These are phyloP conservation scores for Dictyostelium capitatum DNA, from an alignment of 78 protist species.

Conservation along the genomic window DNA sequence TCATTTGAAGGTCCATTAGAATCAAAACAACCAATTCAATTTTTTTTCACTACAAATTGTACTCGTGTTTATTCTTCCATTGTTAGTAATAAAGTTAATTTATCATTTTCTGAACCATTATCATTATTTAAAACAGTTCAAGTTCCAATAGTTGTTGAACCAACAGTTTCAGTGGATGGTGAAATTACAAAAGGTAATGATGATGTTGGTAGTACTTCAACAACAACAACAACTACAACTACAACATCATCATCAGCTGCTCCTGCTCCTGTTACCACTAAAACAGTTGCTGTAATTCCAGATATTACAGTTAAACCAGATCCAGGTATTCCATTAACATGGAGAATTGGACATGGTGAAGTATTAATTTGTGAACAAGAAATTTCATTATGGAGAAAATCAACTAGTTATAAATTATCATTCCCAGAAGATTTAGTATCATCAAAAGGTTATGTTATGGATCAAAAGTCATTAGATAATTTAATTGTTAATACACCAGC, in stretches of 20 bases:
- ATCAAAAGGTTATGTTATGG: conserved; percentile 19
- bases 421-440: conserved; percentile 47
- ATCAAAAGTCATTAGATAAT: not conserved
- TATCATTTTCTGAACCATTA: conserved; percentile 19
- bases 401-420: conserved; percentile 34
- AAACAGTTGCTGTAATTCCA: not conserved
- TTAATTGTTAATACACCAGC: not conserved
- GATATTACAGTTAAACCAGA: conserved; percentile 35
- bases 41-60: conserved; percentile 8
- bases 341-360: not conserved
- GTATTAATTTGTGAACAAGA: not conserved
- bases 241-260: not conserved
- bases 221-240: not conserved
- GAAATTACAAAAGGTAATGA: not conserved
- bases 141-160: not conserved
- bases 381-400: not conserved
- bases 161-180: not conserved
- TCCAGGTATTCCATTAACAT: conserved; percentile 37
- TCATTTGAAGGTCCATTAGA: conserved; percentile 38
- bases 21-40: not conserved
- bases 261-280: not conserved
- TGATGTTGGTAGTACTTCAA: not conserved
- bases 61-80: not conserved
- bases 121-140: not conserved
- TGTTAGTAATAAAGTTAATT: not conserved